These are phyloP conservation scores for Choanephora cucurbitarum DNA, from an alignment of 371 early-diverging fungal species.

Conservation along the genomic window DNA sequence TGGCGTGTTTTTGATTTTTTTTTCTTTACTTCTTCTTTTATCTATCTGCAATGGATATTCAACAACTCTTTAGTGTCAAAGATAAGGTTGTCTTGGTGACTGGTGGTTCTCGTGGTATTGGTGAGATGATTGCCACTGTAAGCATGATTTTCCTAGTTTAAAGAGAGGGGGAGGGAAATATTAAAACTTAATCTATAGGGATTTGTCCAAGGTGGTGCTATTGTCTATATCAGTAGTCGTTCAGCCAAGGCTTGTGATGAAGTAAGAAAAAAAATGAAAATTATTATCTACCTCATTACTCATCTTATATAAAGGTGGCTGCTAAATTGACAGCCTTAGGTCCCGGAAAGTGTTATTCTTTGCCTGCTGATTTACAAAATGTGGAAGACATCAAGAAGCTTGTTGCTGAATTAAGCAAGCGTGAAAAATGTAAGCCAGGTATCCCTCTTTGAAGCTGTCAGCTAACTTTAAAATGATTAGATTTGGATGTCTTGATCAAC, in stretches of 20 bases:
- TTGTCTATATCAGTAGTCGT: constrained; percentile 77
- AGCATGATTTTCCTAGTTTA: constrained; percentile 3
- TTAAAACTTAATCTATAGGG: constrained; percentile 36
- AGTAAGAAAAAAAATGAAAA: constrained; percentile 25
- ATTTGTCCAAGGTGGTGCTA: constrained; percentile 75
- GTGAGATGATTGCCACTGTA: constrained; percentile 71
- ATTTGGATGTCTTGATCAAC: constrained; percentile 84
- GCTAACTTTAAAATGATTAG: constrained; percentile 27
- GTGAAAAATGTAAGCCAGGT: constrained; percentile 60
- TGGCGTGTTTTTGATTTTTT: too few relatives aligned
- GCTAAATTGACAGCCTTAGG: constrained; percentile 61
- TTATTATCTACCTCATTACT: too few relatives aligned
- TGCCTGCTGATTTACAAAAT: constrained; percentile 80
- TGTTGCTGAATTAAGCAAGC: constrained; percentile 57
- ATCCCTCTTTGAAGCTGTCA: too few relatives aligned
- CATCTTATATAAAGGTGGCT: too few relatives aligned
- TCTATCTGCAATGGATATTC: constrained; percentile 47
- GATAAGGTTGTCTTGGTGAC: constrained; percentile 91
- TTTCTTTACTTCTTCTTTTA: constrained; percentile 3
- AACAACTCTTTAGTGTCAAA: constrained; percentile 74
- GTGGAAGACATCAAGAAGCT: constrained; percentile 62
- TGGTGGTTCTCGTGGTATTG: constrained; percentile 84
- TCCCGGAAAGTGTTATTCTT: constrained; percentile 71
- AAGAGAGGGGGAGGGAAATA: neutral
- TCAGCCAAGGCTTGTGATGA: constrained; percentile 62